Percentiles rank a stretch among this genome's conserved stretches.
phyloP scores from a whole-genome alignment of 768 basidiomycete species.

The Naganishia onofrii region DNA sequence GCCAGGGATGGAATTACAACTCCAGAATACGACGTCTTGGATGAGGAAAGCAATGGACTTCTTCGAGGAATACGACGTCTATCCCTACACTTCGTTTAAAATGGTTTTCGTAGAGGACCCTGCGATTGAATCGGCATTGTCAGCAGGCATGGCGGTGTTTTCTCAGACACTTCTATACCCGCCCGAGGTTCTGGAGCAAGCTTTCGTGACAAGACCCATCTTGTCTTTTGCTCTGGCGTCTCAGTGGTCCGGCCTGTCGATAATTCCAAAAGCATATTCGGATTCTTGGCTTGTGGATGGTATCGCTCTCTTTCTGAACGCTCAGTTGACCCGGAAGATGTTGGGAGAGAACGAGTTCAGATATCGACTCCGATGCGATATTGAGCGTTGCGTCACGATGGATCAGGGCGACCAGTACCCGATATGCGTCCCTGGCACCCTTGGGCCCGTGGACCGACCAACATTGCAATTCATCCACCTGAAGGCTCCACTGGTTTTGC shows the following conservation, averaged over 20 bases:
- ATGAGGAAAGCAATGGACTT: constrained; percentile 79
- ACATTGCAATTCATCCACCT: constrained; percentile 84
- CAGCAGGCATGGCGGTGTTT: constrained; percentile 76
- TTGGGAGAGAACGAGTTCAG: constrained; percentile 97
- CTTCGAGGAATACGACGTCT: constrained; percentile 88
- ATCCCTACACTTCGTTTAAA: constrained; percentile 89
- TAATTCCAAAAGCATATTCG: constrained; percentile 86
- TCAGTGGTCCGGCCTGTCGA: constrained; percentile 96
- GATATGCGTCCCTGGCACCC: constrained; percentile 81
- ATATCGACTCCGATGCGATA: constrained; percentile 91
- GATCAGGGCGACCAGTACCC: constrained; percentile 88
- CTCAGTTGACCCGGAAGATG: constrained; percentile 77
- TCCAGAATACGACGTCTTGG: constrained; percentile 68
- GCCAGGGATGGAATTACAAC: constrained; percentile 75
- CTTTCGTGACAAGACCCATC: constrained; percentile 79
- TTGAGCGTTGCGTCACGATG: constrained; percentile 81
- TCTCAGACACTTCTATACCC: constrained; percentile 79
- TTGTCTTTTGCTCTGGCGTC: constrained; percentile 84
- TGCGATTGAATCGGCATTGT: constrained; percentile 74
- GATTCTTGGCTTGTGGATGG: constrained; percentile 98
- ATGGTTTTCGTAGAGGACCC: constrained; percentile 89
- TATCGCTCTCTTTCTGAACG: constrained; percentile 82
- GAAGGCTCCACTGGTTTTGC: constrained; percentile 91
- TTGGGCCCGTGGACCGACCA: constrained; percentile 78
- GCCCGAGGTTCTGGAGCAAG: constrained; percentile 86